Evolutionary conservation across 2,329 filamentous ascomycete genomes (phyloP).

Genomic region (Geosmithia flava): DNA sequence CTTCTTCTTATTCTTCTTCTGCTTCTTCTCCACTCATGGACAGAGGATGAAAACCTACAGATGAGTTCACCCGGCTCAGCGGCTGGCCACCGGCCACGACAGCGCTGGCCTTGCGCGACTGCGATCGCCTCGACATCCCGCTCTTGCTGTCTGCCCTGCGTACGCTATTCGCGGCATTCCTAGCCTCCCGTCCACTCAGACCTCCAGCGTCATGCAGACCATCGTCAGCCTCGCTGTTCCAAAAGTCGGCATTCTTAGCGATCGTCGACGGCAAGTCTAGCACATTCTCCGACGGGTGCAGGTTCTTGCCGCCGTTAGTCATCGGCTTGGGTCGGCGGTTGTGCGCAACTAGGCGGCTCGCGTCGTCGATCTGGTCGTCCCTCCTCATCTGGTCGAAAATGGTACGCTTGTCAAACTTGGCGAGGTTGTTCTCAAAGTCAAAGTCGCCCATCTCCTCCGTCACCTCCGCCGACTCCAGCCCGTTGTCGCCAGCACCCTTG

Average conservation of each 20-base stretch:
- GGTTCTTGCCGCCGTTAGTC: conserved; percentile 73
- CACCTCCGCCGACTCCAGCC: conserved; percentile 92
- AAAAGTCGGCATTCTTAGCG: conserved; percentile 39
- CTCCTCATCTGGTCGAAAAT: conserved; percentile 88
- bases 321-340: conserved; percentile 61
- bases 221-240: conserved; percentile 64
- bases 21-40: neutral
- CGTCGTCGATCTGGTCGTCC: conserved; percentile 79
- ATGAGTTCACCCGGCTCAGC: conserved; percentile 35
- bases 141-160: conserved; percentile 41
- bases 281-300: conserved; percentile 87
- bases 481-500: conserved; percentile 46
- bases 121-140: conserved; percentile 33
- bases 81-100: conserved; percentile 19
- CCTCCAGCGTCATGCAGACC: conserved; percentile 32
- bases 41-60: conserved; percentile 17
- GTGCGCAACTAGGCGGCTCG: conserved; percentile 80
- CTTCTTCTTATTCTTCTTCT: neutral
- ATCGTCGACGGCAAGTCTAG: conserved; percentile 42
- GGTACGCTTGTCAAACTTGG: conserved; percentile 87
- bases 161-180: conserved; percentile 32
- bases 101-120: conserved; percentile 42
- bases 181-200: conserved; percentile 31
- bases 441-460: conserved; percentile 93
- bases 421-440: conserved; percentile 79